phyloP scores from a whole-genome alignment of 2,329 filamentous ascomycete genomes.

The Cercospora sp. region DNA sequence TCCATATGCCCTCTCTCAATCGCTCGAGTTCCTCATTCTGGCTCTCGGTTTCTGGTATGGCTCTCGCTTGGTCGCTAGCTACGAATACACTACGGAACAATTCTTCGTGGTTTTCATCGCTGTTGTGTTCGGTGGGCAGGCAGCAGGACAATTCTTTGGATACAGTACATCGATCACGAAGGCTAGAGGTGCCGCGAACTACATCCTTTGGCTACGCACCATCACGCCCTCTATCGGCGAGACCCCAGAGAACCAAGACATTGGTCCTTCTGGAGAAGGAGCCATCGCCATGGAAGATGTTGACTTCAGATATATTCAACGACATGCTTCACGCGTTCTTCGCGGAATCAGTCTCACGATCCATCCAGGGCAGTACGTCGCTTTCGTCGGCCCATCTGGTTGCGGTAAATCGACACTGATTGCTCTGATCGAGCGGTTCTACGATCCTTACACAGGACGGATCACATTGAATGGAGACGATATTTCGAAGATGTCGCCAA shows the following conservation, averaged over 20 bases:
- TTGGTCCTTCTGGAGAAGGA: conserved; percentile 31
- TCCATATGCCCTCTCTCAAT: conserved; percentile 38
- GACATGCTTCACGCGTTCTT: conserved; percentile 31
- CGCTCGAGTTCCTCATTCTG: conserved; percentile 36
- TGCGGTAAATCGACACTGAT: conserved; percentile 52
- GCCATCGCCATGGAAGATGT: conserved; percentile 32
- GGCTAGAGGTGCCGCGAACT: conserved; percentile 43
- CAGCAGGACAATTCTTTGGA: conserved; percentile 65
- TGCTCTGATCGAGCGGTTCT: conserved; percentile 51
- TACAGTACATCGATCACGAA: conserved; percentile 51
- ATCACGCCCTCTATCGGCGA: conserved; percentile 43
- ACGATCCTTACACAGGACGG: conserved; percentile 43
- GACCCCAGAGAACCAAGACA: conserved; percentile 37
- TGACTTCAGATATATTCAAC: conserved; percentile 36
- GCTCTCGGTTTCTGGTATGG: conserved; percentile 42
- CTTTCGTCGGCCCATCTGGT: conserved; percentile 51
- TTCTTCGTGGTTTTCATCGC: conserved; percentile 66
- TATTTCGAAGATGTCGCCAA: conserved; percentile 60
- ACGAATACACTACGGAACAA: conserved; percentile 40
- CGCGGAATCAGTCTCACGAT: conserved; percentile 34
- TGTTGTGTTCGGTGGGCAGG: conserved; percentile 64
- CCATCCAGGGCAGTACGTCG: conserved; percentile 45
- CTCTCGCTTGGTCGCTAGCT: conserved; percentile 35
- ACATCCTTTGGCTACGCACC: conserved; percentile 47
- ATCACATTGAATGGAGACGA: conserved; percentile 57